Base-by-base conservation (phyloP, 164 flowering plant species). In the Annona squamosa region DNA sequence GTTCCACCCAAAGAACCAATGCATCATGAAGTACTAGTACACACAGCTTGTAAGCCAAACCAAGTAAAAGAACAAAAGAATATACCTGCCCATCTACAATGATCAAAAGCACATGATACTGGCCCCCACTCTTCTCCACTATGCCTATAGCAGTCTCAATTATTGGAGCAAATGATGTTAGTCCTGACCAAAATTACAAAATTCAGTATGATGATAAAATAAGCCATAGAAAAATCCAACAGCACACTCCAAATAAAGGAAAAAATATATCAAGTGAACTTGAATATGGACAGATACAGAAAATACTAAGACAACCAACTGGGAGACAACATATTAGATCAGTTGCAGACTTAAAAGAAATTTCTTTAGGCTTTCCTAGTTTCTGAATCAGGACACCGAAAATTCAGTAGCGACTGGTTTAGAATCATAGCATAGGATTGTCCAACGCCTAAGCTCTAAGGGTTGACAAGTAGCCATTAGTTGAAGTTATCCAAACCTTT, bases 61-160 rank as follows among this genome's bases (percentile, higher is more conserved):
- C 37, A 17, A 43, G 17, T 64, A 9, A 63, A 26, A 64, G 47
- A 16, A 48, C 16, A 16, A 65, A 65, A 65, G 37, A 65, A 37
- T 46, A 63, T 37, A 81, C 87, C 87, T 83, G 87, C 42, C 87
- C 86, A 76, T 85, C 86, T 44, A 86, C 86, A 65, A 85, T 83
- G 41, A 85, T 83, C 66, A 85, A 65, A 75, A 85, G 81, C 47
- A 85, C 86, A 80, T 85, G 87, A 69, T 81, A 85, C 71, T 81
- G 86, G 16, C 87, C 86, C 18, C 79, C 83, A 77, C 81, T 80
- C 5, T 75, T 67, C 62, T 85, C 86, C 62, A 85, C 87, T 64
- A 83, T 85, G 5, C 75, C 69, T n/a, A 76, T 72, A 12, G 84
- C 87, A 57, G 71, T 80, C 72, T 84, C 85, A 79, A 84, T 82